phyloP scores from a whole-genome alignment of 106 monocot species.

The Acorus gramineus region DNA sequence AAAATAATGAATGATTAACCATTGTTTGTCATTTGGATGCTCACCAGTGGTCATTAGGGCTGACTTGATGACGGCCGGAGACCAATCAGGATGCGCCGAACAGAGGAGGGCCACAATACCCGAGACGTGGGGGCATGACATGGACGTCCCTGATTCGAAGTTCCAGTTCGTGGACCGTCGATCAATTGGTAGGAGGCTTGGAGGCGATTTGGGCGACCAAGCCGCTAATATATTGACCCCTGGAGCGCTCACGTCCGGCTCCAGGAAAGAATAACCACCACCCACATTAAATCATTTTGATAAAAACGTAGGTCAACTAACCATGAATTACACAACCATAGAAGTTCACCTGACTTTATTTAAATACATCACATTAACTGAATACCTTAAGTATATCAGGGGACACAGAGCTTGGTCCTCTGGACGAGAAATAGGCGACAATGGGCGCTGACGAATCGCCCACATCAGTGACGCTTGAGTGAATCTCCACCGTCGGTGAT shows the following conservation, averaged over 20 bases:
- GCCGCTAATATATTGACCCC: constrained; percentile 77
- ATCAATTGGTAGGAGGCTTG: constrained; percentile 39
- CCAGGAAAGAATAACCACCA: neutral
- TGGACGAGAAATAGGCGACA: constrained; percentile 55
- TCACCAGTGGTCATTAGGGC: constrained; percentile 74
- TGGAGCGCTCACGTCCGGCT: constrained; percentile 72
- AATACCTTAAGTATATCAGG: constrained; percentile 64
- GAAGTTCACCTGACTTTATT: no score
- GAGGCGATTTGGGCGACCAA: constrained; percentile 54
- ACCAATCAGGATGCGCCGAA: constrained; percentile 57
- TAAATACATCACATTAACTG: neutral
- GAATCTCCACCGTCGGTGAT: constrained; percentile 28
- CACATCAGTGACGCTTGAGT: constrained; percentile 19
- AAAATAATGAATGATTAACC: neutral
- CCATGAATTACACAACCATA: no score
- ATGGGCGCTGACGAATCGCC: constrained; percentile 38
- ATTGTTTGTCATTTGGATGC: neutral
- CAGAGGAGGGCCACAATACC: constrained; percentile 58
- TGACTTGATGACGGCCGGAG: constrained; percentile 65
- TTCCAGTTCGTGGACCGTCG: constrained; percentile 48
- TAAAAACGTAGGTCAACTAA: no score
- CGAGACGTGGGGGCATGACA: constrained; percentile 63
- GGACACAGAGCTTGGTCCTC: constrained; percentile 54
- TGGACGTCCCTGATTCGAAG: constrained; percentile 63
- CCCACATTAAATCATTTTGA: no score